Conservation (phyloP, 768 basidiomycete species). For the Amanita fuliginea region DNA sequence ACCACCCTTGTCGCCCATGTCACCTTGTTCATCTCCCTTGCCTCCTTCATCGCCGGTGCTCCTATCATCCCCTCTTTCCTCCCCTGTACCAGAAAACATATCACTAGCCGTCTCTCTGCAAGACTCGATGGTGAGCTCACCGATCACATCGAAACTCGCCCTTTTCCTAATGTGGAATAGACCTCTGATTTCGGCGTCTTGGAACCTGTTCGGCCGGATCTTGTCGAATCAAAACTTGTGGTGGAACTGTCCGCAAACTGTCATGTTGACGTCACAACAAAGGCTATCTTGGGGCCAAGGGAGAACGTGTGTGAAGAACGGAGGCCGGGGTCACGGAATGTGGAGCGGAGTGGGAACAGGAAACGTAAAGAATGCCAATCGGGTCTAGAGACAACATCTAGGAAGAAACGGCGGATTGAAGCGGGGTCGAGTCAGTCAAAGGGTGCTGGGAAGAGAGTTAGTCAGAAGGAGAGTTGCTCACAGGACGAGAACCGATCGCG, state of each 20-base stretch:
- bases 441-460: background rate
- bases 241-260: conserved; percentile 4
- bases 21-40: conserved; percentile 33
- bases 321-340: background rate
- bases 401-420: conserved; percentile 12
- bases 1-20: conserved; percentile 14
- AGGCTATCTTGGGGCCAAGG: conserved; percentile 3
- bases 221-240: background rate
- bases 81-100: conserved; percentile 5
- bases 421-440: background rate
- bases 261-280: conserved; percentile 1
- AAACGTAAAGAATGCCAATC: conserved; percentile 11
- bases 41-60: conserved; percentile 27
- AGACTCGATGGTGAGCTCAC: conserved; percentile 1
- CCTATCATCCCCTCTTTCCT: conserved; percentile 12
- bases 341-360: conserved; percentile 4
- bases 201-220: background rate
- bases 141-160: background rate
- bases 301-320: conserved; percentile 10
- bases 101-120: background rate
- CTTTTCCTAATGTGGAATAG: background rate
- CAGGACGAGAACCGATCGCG: conserved; percentile 5
- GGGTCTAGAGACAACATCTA: conserved; percentile 12
- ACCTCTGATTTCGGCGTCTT: background rate
- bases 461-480: background rate